Percentiles rank a stretch among this genome's conserved stretches.
Evolutionary conservation across 345 rosid species (phyloP).

Genomic region (Euclidium syriacum): DNA sequence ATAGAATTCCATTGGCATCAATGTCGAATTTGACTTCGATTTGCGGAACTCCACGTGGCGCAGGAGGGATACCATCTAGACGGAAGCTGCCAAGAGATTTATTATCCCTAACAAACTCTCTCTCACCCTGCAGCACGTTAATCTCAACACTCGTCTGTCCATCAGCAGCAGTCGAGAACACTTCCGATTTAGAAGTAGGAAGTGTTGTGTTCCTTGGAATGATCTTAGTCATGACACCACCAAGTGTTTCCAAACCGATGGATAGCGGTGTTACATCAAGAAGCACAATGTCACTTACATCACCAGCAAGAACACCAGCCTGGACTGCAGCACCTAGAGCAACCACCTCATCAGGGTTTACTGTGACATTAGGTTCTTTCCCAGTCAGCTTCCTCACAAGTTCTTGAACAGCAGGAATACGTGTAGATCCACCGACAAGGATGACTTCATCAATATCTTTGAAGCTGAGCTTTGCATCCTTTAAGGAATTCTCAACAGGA

Average conservation of each 20-base stretch:
- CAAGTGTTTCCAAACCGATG: constrained; percentile 89
- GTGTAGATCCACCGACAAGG: constrained; percentile 98
- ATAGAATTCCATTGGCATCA: constrained; percentile 92
- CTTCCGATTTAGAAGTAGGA: constrained; percentile 97
- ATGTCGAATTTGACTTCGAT: constrained; percentile 91
- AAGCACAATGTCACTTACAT: constrained; percentile 93
- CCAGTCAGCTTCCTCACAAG: constrained; percentile 88
- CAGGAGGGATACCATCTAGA: constrained; percentile 72
- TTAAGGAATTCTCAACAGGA: constrained; percentile 80
- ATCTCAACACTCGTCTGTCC: constrained; percentile 99
- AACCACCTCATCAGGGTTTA: constrained; percentile 97
- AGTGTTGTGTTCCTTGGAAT: constrained; percentile 90
- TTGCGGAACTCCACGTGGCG: constrained; percentile 94
- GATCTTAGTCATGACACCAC: constrained; percentile 97
- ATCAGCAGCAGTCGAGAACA: constrained; percentile 97
- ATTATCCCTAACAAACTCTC: constrained; percentile 96
- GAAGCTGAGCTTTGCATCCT: constrained; percentile 84
- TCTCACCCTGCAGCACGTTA: constrained; percentile 93
- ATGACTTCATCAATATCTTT: constrained; percentile 92
- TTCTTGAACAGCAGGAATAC: constrained; percentile 94
- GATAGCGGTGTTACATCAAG: constrained; percentile 88
- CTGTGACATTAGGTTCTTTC: constrained; percentile 93
- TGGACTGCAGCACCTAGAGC: constrained; percentile 99
- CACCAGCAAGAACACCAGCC: constrained; percentile 98
- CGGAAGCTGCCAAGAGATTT: constrained; percentile 84